These are phyloP conservation scores for Darksidea phi DNA, from an alignment of 495 filamentous ascomycete species.

Conservation along the genomic window DNA sequence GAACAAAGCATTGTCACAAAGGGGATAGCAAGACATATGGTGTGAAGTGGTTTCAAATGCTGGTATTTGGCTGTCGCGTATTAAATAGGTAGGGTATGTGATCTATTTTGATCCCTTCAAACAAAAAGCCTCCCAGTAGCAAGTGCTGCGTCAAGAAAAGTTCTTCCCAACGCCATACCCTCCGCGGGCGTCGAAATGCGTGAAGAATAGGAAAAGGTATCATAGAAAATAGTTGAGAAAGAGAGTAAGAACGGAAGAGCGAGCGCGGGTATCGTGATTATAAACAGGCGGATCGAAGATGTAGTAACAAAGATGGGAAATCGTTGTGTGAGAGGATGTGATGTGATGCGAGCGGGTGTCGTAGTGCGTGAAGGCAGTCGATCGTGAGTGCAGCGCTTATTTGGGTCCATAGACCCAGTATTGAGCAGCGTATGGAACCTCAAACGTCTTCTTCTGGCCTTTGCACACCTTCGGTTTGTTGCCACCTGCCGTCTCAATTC, in stretches of 20 bases:
- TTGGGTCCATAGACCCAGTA: slow-evolving; percentile 34
- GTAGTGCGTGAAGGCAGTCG: neutral
- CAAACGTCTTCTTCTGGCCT: slow-evolving; percentile 10
- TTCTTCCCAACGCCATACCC: neutral
- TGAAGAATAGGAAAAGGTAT: neutral
- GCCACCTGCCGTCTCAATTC: slow-evolving; percentile 36
- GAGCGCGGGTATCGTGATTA: no score
- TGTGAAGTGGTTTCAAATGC: no score
- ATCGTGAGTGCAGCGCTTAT: slow-evolving; percentile 1
- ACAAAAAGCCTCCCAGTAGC: neutral
- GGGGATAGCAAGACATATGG: no score
- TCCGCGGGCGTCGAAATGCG: neutral
- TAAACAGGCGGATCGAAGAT: no score
- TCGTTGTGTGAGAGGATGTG: no score
- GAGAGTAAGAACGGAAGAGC: no score
- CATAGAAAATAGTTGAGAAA: neutral
- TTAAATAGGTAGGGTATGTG: no score
- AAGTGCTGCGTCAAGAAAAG: neutral
- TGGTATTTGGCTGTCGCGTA: no score
- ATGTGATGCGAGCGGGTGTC: neutral
- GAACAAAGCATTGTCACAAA: no score
- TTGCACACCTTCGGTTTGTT: slow-evolving; percentile 28
- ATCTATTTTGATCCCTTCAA: neutral
- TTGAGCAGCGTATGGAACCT: slow-evolving; percentile 35
- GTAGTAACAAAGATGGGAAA: no score